Evolutionary conservation across 495 filamentous ascomycete genomes (phyloP), one percentile per base, ranked within the genome.

Genomic region (Penicillium lividum): DNA sequence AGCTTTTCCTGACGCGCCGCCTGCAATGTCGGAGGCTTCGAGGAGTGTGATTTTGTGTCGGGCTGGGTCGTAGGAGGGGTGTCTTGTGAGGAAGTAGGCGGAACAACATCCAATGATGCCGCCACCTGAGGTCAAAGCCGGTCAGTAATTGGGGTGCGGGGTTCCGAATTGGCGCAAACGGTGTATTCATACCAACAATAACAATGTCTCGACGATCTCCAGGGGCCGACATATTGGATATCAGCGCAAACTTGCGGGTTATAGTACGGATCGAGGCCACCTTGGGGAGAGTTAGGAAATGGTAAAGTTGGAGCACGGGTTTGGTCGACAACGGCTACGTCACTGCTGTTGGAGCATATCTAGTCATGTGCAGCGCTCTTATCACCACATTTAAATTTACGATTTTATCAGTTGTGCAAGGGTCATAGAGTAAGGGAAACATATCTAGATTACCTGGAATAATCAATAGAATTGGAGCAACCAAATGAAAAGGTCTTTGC

Each of bases 41-140:
- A 98, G 79, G 33, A 98, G 84, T 11, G 89, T 96, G 60, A 98
- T 85, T 51, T 77, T 87, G 68, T 97, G 89, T 34, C 84, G 80
- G 6, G 80, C 68, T 25, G 90, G 84, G 69, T 94, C 81, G 73
- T 88, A 98, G 25, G 84, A 84, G 10, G 90, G 89, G 73, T 98
- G 94, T 59, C 91, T 87, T 2, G 92, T 93, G 13, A 98, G 79
- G 68, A 89, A 98, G 73, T 98, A 98, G 52, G 94, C 94, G 13
- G 91, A 91, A 54, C 91, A 94, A 71, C 87, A 89, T 64, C 94
- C 94, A 66, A 98, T 96, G 55, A 98, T 92, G 67, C 94, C 94
- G 64, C 93, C 94, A 62, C 94, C 93, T 93, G 27, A 22, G 7
- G 47, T 48, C 15, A 31, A 31, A 47, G 18, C 48, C 27, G 56